phyloP scores from a whole-genome alignment of 768 basidiomycete genomes.

The Tricholomella constricta region DNA sequence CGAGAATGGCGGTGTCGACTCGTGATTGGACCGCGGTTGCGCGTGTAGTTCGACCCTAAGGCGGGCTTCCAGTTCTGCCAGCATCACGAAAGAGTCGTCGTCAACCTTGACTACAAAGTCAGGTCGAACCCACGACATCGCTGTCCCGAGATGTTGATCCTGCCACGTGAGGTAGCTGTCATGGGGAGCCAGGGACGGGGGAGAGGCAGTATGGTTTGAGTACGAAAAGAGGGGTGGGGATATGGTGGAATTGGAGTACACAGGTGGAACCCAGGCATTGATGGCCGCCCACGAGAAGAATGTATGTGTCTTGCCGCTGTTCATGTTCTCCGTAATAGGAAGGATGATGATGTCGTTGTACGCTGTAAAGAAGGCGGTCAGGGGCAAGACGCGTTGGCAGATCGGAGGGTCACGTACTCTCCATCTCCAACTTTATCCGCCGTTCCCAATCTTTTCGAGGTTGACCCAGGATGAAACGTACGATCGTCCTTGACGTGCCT shows the following conservation, averaged over 20 bases:
- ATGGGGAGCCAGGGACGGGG: constrained; percentile 69
- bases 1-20: constrained; percentile 16
- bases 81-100: constrained; percentile 94
- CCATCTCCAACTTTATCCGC: constrained; percentile 84
- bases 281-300: constrained; percentile 93
- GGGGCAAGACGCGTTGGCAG: background rate
- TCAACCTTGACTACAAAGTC: constrained; percentile 95
- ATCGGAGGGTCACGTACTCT: constrained; percentile 54
- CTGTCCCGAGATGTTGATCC: constrained; percentile 43
- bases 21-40: constrained; percentile 28
- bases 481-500: constrained; percentile 81
- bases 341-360: constrained; percentile 87
- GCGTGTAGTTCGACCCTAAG: constrained; percentile 74
- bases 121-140: constrained; percentile 76
- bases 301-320: constrained; percentile 87
- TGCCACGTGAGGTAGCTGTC: constrained; percentile 64
- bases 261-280: constrained; percentile 88
- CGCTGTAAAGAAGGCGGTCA: constrained; percentile 40
- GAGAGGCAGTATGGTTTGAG: constrained; percentile 53
- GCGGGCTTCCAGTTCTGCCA: constrained; percentile 91
- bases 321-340: constrained; percentile 93
- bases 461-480: constrained; percentile 88
- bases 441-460: constrained; percentile 81
- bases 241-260: constrained; percentile 52
- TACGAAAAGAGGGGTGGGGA: constrained; percentile 64